Conservation (phyloP, 768 basidiomycete species). For the Mycena amicta region DNA sequence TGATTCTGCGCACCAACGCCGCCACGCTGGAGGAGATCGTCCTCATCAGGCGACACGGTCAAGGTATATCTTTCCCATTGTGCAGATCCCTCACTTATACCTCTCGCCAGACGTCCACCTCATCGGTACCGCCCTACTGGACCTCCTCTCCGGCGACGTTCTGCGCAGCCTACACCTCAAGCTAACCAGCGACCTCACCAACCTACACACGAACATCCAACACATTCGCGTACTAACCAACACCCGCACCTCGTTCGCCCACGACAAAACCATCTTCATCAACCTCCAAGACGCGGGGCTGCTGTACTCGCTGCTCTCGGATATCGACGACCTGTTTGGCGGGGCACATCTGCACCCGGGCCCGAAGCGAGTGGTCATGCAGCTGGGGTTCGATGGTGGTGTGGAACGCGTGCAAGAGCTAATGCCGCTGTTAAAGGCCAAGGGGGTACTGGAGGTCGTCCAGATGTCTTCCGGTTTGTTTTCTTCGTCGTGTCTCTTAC, state of each 20-base stretch:
- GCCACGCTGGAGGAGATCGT: background rate
- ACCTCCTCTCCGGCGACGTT: background rate
- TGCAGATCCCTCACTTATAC: background rate
- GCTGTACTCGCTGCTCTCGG: background rate
- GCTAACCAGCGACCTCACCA: background rate
- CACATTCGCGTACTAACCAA: background rate
- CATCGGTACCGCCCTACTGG: background rate
- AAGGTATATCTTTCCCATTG: background rate
- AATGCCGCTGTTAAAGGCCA: background rate
- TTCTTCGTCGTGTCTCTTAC: no score
- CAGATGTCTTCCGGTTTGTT: background rate
- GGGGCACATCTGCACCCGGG: background rate
- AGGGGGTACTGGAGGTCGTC: background rate
- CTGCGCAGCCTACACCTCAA: background rate
- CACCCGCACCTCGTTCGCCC: background rate
- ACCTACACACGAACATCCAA: background rate
- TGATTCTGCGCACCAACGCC: background rate
- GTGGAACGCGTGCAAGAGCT: background rate
- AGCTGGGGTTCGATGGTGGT: background rate
- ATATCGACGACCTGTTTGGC: background rate
- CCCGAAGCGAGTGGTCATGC: background rate
- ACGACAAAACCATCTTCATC: background rate
- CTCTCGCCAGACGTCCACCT: background rate
- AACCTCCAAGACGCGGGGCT: background rate
- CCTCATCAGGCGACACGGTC: background rate